These are phyloP conservation scores for Cordyceps farinosa DNA, from an alignment of 2,329 filamentous ascomycete genomes.

Conservation along the genomic window DNA sequence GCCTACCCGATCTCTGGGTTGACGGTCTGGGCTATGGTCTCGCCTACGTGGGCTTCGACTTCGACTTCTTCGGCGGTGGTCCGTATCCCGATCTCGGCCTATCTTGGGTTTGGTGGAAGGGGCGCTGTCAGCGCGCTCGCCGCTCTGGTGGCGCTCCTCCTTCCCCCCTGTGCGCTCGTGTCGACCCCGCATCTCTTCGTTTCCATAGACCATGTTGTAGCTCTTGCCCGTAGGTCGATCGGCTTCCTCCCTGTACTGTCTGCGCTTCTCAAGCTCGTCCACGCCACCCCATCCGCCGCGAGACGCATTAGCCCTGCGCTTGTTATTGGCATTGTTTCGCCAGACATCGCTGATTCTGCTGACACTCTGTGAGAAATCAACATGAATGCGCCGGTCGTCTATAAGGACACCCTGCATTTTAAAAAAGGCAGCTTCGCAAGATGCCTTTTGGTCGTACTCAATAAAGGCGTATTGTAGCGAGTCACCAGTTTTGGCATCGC, in stretches of 20 bases:
- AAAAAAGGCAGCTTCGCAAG: conserved; percentile 93
- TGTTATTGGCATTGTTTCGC: conserved; percentile 80
- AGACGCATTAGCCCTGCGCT: conserved; percentile 56
- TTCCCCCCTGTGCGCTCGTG: conserved; percentile 40
- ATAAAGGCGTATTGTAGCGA: conserved; percentile 97
- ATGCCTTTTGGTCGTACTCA: conserved; percentile 87
- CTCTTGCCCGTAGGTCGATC: conserved; percentile 42
- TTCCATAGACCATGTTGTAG: conserved; percentile 81
- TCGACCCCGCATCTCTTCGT: conserved; percentile 59
- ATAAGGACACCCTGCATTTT: conserved; percentile 99
- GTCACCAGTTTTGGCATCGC: conserved; percentile 90
- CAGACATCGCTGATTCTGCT: conserved; percentile 83
- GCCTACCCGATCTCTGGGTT: conserved; percentile 33
- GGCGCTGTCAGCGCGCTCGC: conserved; percentile 13
- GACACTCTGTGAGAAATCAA: conserved; percentile 97
- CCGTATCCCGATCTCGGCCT: conserved; percentile 18
- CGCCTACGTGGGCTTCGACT: conserved; percentile 41
- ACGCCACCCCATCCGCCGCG: conserved; percentile 89
- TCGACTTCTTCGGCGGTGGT: conserved; percentile 33
- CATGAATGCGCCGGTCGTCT: conserved; percentile 94
- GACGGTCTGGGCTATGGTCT: conserved; percentile 33
- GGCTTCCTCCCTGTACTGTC: conserved; percentile 77
- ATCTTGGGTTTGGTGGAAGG: not conserved
- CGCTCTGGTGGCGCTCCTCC: conserved; percentile 19
- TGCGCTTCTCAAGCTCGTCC: conserved; percentile 79